phyloP scores from a whole-genome alignment of 257 asterid species.

The Penstemon davidsonii region DNA sequence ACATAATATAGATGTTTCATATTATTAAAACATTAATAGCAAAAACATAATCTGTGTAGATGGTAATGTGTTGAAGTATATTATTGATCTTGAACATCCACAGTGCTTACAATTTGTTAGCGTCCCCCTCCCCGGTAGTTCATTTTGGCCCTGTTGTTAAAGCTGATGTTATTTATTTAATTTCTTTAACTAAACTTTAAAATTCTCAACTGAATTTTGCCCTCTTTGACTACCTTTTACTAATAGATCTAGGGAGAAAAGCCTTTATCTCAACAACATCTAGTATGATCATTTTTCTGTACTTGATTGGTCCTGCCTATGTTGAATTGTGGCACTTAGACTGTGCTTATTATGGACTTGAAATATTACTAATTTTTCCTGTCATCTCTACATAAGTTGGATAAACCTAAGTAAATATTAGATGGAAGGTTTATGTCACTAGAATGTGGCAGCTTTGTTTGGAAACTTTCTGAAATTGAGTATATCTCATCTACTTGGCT shows the following conservation, averaged over 20 bases:
- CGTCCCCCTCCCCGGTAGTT: too few species aligned
- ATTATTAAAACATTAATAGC: conserved; percentile 10
- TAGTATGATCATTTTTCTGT: too few species aligned
- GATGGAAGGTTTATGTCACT: neutral
- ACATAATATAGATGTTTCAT: neutral
- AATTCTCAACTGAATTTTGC: neutral
- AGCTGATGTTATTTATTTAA: neutral
- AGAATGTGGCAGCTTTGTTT: neutral
- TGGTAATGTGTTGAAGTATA: neutral
- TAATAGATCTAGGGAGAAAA: too few species aligned
- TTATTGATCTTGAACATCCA: neutral
- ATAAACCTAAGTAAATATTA: neutral
- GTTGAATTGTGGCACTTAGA: too few species aligned
- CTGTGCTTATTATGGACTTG: too few species aligned
- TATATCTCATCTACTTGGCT: neutral
- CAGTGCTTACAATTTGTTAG: too few species aligned
- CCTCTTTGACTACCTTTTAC: too few species aligned
- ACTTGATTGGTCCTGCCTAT: too few species aligned
- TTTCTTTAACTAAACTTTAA: neutral
- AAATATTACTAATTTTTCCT: too few species aligned
- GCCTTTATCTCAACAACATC: too few species aligned
- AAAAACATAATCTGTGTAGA: neutral
- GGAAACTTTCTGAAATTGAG: neutral
- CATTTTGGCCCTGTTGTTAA: neutral
- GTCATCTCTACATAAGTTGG: neutral